Evolutionary conservation across 2,329 filamentous ascomycete genomes (phyloP), one percentile per base, ranked within the genome.

Genomic region (Gaeumannomyces sp.): DNA sequence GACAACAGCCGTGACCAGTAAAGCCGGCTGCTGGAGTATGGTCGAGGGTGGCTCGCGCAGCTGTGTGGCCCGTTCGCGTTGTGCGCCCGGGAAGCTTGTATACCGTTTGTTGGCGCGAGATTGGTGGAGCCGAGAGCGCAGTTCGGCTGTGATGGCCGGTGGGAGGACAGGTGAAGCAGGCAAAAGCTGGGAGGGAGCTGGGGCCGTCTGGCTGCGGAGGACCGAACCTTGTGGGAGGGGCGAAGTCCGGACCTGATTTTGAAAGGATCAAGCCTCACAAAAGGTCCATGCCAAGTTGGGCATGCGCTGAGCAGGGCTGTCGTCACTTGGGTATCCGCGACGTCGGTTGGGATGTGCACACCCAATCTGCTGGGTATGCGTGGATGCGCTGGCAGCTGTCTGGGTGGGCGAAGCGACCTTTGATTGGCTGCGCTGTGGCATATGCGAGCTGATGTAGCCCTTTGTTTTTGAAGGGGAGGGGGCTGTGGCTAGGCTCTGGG

Each of bases 361-460:
- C 74, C 77, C 77, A 79, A 82, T 82, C 79, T 81, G 83, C 82
- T 83, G 79, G 80, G 78, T 80, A 81, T 83, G 81, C 77, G 83
- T 79, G 77, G 79, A 83, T 86, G 85, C 81, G 85, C 80, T 87
- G 84, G 84, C 84, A 86, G 72, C 77, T 72, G 73, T 76, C 75
- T 76, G 79, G 78, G 76, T 81, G 76, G 77, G 78, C 79, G 76
- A 77, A 79, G 78, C 77, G 79, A 78, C 77, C 78, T 77, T 80
- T 78, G 80, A 79, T 79, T 78, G 78, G 79, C 78, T 76, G 79
- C 78, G 79, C 79, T 78, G 80, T 80, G 78, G 80, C 81, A 83
- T 82, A 84, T 86, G 84, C 83, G 83, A 78, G 81, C 79, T 79
- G 81, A 81, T 81, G 79, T 80, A 73, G 74, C 76, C 76, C 77